Evolutionary conservation across 306 rosid genomes (phyloP), one percentile per base, ranked within the genome.

Genomic region (Bauhinia variegata): DNA sequence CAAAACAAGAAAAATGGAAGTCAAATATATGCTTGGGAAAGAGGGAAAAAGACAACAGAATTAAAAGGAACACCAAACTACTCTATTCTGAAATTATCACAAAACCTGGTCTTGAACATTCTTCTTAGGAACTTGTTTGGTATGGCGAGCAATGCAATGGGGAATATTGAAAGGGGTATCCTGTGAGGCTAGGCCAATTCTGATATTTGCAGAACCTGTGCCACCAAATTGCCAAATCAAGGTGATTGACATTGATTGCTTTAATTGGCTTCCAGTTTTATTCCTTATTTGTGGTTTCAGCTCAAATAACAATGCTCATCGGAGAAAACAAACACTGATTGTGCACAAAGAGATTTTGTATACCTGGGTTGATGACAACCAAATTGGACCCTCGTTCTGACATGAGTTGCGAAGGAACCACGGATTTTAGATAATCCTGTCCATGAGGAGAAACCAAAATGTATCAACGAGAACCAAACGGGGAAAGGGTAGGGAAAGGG

Each of bases 361-460:
- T 78, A 88, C 99, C 99, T 54, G 97, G 97, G 82, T 88, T 93
- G 74, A 86, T 85, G 32, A 93, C 91, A 79, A 93, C 90, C 15
- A 93, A 69, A 78, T 93, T 89, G 77, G 97, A 90, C 49, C 99
- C 97, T 78, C 97, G 84, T 67, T 93, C 97, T 51, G 88, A 66
- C 68, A 90, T 69, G 2, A 93, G 78, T 65, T 90, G 97, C 6
- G 99, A 90, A 78, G 99, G 99, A 14, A 86, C 91, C 34, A 87
- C 97, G 39, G 99, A 69, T 79, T 90, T 93, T 17, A 93, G 85
- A 87, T 89, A 93, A 80, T 93, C 99, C 97, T 93, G 85, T 28
- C 59, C 72, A 65, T 57, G 19, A 71, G 11, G 17, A 75, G n/a
- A 30, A 10, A 63, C 11, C 7, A 23, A 49, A 15, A 60, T n/a